Conservation (phyloP, 2,329 filamentous ascomycete genomes). For the Alternaria sp. region DNA sequence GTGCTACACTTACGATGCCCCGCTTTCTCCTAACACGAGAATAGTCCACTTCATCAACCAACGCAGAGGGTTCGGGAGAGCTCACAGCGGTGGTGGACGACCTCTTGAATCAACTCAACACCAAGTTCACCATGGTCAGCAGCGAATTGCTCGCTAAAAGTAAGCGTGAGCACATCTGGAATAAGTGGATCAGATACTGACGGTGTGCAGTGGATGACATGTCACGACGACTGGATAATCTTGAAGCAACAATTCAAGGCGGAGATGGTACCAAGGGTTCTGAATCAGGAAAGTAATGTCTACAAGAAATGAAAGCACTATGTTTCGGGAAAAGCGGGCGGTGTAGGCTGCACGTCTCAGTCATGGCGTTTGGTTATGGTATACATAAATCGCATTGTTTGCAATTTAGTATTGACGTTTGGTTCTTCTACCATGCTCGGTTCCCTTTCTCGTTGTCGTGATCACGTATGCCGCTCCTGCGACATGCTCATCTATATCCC, state of each 20-base stretch:
- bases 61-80: conserved; percentile 60
- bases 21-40: conserved; percentile 1
- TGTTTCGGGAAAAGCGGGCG: neutral
- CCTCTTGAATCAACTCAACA: conserved; percentile 81
- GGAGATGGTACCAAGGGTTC: conserved; percentile 54
- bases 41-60: conserved; percentile 31
- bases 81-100: conserved; percentile 85
- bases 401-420: conserved; percentile 14
- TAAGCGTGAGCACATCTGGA: conserved; percentile 57
- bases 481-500: neutral
- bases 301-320: neutral
- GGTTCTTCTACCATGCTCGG: conserved; percentile 1
- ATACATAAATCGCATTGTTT: conserved; percentile 8
- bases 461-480: conserved; percentile 22
- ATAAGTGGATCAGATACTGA: neutral
- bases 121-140: conserved; percentile 85
- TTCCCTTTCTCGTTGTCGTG: conserved; percentile 27
- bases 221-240: conserved; percentile 82
- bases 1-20: conserved; percentile 9
- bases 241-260: conserved; percentile 76
- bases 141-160: conserved; percentile 89
- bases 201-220: conserved; percentile 83
- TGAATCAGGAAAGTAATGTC: conserved; percentile 35
- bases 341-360: neutral
- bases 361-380: conserved; percentile 1